Conservation (phyloP, 306 rosid species). For the Sechiopsis laciniata region DNA sequence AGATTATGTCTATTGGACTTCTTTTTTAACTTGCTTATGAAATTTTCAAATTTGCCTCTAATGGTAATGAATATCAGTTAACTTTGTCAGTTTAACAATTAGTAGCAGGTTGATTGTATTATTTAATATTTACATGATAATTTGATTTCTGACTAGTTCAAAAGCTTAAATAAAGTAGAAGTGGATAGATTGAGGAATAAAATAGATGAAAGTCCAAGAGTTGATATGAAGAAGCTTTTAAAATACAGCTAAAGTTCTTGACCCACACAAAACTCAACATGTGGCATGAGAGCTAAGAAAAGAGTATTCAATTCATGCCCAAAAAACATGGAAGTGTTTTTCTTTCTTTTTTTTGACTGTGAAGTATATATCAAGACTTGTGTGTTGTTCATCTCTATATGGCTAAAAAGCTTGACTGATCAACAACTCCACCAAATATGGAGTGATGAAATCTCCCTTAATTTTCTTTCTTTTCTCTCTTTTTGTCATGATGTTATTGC, state of each 20-base stretch:
- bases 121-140: background rate
- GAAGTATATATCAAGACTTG: background rate
- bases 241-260: background rate
- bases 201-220: background rate
- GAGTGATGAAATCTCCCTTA: constrained; percentile 13
- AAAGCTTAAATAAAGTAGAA: background rate
- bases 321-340: background rate
- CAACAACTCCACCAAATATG: constrained; percentile 21
- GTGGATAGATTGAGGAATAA: background rate
- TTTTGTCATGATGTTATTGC: background rate
- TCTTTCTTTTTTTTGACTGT: background rate
- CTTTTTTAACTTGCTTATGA: background rate
- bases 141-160: background rate
- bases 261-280: background rate
- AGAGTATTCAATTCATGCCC: background rate
- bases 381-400: constrained; percentile 14
- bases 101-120: background rate
- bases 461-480: background rate
- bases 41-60: background rate
- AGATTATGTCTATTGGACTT: too few species aligned
- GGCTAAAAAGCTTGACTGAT: constrained; percentile 10
- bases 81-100: background rate
- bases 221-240: too few species aligned
- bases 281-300: background rate
- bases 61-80: background rate